Percentiles rank a stretch among this genome's conserved stretches.
These are phyloP conservation scores for Phytophthora cryptogea DNA, from an alignment of 352 stramenopile species.

Conservation along the genomic window DNA sequence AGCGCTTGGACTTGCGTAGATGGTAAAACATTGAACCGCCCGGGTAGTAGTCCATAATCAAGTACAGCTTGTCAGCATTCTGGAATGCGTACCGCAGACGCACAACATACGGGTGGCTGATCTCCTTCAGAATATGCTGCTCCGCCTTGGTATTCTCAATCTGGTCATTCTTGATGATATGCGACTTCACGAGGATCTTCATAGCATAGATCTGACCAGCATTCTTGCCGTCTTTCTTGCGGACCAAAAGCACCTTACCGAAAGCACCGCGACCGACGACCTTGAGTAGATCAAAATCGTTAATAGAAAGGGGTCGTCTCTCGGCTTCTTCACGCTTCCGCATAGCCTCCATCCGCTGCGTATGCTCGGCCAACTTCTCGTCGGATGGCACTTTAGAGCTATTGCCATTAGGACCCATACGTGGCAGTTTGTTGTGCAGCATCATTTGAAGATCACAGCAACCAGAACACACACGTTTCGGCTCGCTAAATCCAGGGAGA, in stretches of 20 bases:
- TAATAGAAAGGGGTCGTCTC: constrained; percentile 76
- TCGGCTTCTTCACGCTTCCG: constrained; percentile 79
- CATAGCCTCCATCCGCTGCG: constrained; percentile 79
- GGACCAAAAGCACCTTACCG: constrained; percentile 95
- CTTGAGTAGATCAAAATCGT: constrained; percentile 96
- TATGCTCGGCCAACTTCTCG: constrained; percentile 66
- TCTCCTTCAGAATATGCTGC: constrained; percentile 90
- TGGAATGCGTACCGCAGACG: constrained; percentile 88
- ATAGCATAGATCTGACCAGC: constrained; percentile 91
- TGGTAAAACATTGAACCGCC: constrained; percentile 91
- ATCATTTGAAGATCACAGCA: constrained; percentile 90
- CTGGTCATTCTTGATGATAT: constrained; percentile 94
- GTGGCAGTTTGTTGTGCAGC: constrained; percentile 85
- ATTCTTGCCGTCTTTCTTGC: constrained; percentile 91
- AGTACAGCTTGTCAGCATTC: constrained; percentile 94
- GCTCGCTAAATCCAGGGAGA: constrained; percentile 85
- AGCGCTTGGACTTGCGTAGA: constrained; percentile 86
- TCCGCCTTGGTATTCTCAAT: constrained; percentile 93
- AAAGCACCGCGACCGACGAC: constrained; percentile 96
- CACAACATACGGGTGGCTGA: constrained; percentile 89
- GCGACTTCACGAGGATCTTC: constrained; percentile 94
- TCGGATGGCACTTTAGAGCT: constrained; percentile 46
- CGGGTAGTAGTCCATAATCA: constrained; percentile 96
- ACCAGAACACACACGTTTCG: constrained; percentile 83
- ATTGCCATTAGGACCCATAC: constrained; percentile 40